Base-by-base conservation (phyloP, 192 early-diverging fungal genomes). In the Coemansia sp. region DNA sequence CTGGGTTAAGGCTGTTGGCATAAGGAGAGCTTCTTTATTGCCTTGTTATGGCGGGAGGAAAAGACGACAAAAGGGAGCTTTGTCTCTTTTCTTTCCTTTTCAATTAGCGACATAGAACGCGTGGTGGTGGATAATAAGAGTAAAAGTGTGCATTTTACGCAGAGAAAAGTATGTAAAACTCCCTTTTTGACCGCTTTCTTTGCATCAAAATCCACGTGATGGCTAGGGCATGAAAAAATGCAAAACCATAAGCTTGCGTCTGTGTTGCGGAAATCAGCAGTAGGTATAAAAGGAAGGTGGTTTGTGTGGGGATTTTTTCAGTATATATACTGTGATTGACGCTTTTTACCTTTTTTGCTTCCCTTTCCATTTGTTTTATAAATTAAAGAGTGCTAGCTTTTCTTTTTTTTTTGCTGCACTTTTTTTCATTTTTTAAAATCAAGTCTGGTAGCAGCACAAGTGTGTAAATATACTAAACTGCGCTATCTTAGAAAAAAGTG, bases 341-440 rank as follows among this genome's bases (percentile, higher is more conserved):
- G 39, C 11, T 51, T 66, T 57, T 57, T 57, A 26, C 41, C 41
- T 54, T 64, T 51, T 18, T 63, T 26, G 45, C 22, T 57, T 58
- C 54, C 41, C 42, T 36, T 58, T 66, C 26, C 54, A 36, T 43
- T 66, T 55, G 56, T 66, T 39, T 55, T 58, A 21, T 51, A 51
- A 51, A 51, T 51, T 51, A 51, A 51, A 51, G 18, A 48, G 49
- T 51, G 49, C 49, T 3, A 21, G 49, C 49, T 51, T 3, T 51
- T 5, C 49, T 21, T 51, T 51, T 51, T 51, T 51, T 12, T 21
- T 52, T 65, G 63, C 63, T 1, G 63, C 40, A 32, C 51, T 54
- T 11, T 63, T n/a, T n/a, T n/a, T n/a, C n/a, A n/a, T n/a, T n/a
- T n/a, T n/a, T n/a, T n/a, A n/a, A n/a, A 51, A 52, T 45, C 41